A percentile compares a stretch with the other conserved stretches of the same genome.
phyloP scores from a whole-genome alignment of 257 asterid species.

The Orobanche coerulescens region DNA sequence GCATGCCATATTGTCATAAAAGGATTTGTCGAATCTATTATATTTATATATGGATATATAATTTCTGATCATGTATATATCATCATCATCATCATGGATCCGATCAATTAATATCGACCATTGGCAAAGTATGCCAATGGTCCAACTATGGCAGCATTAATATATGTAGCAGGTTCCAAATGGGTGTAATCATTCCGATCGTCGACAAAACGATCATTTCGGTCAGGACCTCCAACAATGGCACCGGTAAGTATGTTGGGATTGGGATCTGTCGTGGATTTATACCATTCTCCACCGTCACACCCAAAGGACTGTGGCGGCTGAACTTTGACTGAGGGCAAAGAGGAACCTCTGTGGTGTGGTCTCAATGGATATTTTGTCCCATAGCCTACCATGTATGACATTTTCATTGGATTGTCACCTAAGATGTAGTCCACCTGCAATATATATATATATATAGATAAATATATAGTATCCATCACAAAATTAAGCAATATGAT shows the following conservation, averaged over 20 bases:
- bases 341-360: slow-evolving; percentile 81
- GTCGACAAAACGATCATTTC: slow-evolving; percentile 66
- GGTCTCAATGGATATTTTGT: slow-evolving; percentile 48
- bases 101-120: neutral
- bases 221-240: slow-evolving; percentile 79
- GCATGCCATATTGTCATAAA: too few relatives aligned
- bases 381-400: slow-evolving; percentile 90
- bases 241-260: slow-evolving; percentile 62
- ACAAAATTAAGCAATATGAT: too few relatives aligned
- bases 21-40: too few relatives aligned
- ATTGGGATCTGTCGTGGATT: slow-evolving; percentile 44
- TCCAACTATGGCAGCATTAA: slow-evolving; percentile 80
- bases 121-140: slow-evolving; percentile 73
- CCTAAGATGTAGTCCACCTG: slow-evolving; percentile 84
- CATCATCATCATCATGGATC: neutral
- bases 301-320: slow-evolving; percentile 63
- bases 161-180: slow-evolving; percentile 81
- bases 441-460: too few relatives aligned
- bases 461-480: too few relatives aligned
- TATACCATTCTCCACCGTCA: slow-evolving; percentile 55
- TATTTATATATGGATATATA: too few relatives aligned
- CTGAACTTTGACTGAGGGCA: slow-evolving; percentile 44
- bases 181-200: slow-evolving; percentile 60
- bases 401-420: slow-evolving; percentile 69
- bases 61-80: neutral